Percentiles rank a stretch among this genome's conserved stretches.
Evolutionary conservation across 208 protist genomes (phyloP).

Genomic region (Wallacemonas sp.): DNA sequence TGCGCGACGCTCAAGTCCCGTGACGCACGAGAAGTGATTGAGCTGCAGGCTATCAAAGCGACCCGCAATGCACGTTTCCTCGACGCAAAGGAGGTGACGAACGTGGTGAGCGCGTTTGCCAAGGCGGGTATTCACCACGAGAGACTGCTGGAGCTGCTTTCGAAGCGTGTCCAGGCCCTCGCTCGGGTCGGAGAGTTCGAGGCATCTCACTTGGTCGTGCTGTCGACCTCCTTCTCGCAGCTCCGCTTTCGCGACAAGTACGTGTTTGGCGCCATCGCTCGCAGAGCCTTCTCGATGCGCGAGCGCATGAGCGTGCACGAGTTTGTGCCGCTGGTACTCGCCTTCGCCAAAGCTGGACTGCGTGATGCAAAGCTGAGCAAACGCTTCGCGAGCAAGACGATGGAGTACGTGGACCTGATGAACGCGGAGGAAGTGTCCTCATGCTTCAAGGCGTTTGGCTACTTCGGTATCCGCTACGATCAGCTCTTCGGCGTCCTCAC

Average conservation of each 20-base stretch:
- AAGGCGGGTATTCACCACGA: conserved; percentile 89
- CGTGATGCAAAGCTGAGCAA: conserved; percentile 89
- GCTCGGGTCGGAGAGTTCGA: conserved; percentile 90
- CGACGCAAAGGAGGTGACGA: conserved; percentile 87
- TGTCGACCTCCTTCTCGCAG: conserved; percentile 80
- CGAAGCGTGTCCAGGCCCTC: conserved; percentile 84
- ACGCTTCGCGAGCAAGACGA: conserved; percentile 86
- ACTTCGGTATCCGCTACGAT: conserved; percentile 91
- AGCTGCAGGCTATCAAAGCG: conserved; percentile 88
- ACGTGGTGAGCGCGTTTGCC: conserved; percentile 87
- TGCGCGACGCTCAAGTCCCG: conserved; percentile 91
- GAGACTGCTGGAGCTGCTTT: conserved; percentile 76
- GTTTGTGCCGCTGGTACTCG: conserved; percentile 81
- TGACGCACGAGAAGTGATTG: conserved; percentile 90
- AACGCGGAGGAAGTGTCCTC: conserved; percentile 87
- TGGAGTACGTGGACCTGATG: conserved; percentile 93
- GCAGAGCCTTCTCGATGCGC: conserved; percentile 83
- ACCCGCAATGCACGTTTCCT: conserved; percentile 83
- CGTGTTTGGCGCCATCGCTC: conserved; percentile 80
- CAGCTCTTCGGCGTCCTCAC: conserved; percentile 93
- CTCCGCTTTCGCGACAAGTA: conserved; percentile 83
- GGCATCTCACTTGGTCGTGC: conserved; percentile 82
- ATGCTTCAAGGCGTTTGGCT: conserved; percentile 89
- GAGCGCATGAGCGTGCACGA: conserved; percentile 91
- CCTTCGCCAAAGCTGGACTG: conserved; percentile 85